Conservation (phyloP, 2,329 filamentous ascomycete species). For the Fusarium abutilonis region DNA sequence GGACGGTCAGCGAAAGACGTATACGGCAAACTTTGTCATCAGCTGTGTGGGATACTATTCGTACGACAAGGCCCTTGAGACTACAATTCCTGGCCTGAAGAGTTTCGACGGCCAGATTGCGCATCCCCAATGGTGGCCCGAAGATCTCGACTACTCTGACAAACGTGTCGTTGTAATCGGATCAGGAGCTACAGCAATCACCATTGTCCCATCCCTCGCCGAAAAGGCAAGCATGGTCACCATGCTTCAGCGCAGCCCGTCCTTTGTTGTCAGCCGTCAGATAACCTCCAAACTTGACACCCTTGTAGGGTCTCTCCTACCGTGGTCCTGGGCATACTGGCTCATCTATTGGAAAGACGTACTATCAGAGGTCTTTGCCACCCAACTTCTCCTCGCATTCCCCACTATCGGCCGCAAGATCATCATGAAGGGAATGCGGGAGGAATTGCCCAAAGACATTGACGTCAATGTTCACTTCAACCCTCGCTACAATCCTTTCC, state of each 20-base stretch:
- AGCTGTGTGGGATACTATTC: conserved; percentile 75
- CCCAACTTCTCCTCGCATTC: conserved; percentile 44
- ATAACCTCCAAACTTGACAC: conserved; percentile 52
- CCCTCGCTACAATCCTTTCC: conserved; percentile 72
- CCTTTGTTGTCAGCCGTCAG: conserved; percentile 70
- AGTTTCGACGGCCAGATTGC: conserved; percentile 71
- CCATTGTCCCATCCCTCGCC: conserved; percentile 75
- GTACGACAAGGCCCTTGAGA: conserved; percentile 69
- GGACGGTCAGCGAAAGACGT: conserved; percentile 36
- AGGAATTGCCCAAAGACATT: conserved; percentile 63
- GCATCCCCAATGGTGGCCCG: conserved; percentile 82
- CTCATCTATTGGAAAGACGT: conserved; percentile 62
- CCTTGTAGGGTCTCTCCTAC: conserved; percentile 57
- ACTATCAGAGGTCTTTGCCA: conserved; percentile 57
- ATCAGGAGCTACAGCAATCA: conserved; percentile 81
- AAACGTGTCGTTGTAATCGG: conserved; percentile 80
- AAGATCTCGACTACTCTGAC: conserved; percentile 69
- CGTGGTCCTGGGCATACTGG: conserved; percentile 56
- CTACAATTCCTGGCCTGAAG: conserved; percentile 72
- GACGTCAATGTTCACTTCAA: conserved; percentile 71
- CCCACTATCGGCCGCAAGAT: conserved; percentile 42
- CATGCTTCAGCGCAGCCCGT: conserved; percentile 83
- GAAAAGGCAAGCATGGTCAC: conserved; percentile 73
- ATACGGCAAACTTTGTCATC: conserved; percentile 66
- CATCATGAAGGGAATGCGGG: conserved; percentile 56